Evolutionary conservation across 2,329 filamentous ascomycete species (phyloP).

Genomic region (Mariannaea sp.): DNA sequence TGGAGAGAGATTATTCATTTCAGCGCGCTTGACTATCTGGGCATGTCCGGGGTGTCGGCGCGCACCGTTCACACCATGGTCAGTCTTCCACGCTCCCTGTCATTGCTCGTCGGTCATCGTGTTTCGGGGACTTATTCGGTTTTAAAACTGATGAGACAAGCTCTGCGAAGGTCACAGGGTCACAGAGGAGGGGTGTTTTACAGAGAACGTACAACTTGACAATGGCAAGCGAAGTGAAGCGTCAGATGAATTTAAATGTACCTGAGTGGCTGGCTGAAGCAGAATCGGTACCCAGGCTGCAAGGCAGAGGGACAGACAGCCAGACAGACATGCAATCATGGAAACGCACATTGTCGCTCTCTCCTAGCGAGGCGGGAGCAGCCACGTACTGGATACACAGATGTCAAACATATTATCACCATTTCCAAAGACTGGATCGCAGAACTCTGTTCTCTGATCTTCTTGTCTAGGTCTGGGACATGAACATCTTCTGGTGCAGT

Average conservation of each 20-base stretch:
- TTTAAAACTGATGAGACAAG: constrained; percentile 2
- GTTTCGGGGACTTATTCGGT: constrained; percentile 21
- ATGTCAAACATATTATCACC: constrained; percentile 1
- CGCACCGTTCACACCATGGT: constrained; percentile 22
- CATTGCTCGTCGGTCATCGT: constrained; percentile 14
- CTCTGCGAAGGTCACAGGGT: neutral
- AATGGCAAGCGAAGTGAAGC: too few relatives aligned
- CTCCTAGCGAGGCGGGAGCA: neutral
- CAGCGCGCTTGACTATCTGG: constrained; percentile 9
- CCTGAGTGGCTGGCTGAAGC: neutral
- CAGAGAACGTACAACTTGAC: neutral
- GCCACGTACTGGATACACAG: constrained; percentile 5
- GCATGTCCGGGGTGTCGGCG: constrained; percentile 21
- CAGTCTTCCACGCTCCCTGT: constrained; percentile 13
- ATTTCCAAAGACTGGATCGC: constrained; percentile 2
- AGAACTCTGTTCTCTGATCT: too few relatives aligned
- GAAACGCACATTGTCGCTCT: too few relatives aligned
- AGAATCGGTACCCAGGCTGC: neutral
- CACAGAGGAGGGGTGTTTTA: neutral
- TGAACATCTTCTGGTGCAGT: constrained; percentile 3
- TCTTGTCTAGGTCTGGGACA: neutral
- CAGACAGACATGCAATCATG: too few relatives aligned
- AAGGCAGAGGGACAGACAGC: too few relatives aligned
- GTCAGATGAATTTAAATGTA: too few relatives aligned
- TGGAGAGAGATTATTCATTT: too few relatives aligned